Percentiles rank a stretch among this genome's conserved stretches.
phyloP scores from a whole-genome alignment of 2,329 filamentous ascomycete species.

The Phyllosticta citribraziliensis region DNA sequence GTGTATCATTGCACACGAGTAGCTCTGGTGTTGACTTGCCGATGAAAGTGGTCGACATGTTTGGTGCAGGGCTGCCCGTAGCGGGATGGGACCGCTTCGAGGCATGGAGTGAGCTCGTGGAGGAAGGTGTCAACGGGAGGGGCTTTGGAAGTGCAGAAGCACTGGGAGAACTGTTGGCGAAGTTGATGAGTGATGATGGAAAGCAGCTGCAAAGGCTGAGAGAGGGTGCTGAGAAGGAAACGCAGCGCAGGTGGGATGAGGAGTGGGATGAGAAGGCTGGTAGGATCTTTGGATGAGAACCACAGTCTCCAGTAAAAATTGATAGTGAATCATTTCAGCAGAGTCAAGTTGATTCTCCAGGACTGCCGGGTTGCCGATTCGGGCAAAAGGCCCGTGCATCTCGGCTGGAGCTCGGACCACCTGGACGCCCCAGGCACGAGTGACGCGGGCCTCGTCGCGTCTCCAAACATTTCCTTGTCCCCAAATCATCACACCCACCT shows the following conservation, averaged over 20 bases:
- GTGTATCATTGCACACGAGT: constrained; percentile 84
- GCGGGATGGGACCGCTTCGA: constrained; percentile 77
- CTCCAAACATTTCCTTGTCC: neutral
- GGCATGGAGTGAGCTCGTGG: constrained; percentile 84
- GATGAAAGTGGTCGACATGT: constrained; percentile 99
- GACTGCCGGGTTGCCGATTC: neutral
- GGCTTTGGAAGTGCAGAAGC: constrained; percentile 68
- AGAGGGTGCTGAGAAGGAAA: constrained; percentile 62
- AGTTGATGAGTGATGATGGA: constrained; percentile 48
- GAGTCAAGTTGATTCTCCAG: too few relatives aligned
- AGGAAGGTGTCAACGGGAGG: constrained; percentile 73
- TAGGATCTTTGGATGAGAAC: constrained; percentile 43
- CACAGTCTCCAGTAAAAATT: neutral
- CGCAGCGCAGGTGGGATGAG: constrained; percentile 72
- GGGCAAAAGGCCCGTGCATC: neutral
- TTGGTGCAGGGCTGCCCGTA: constrained; percentile 85
- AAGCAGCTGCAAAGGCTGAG: constrained; percentile 52
- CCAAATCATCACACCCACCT: neutral
- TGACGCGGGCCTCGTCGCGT: neutral
- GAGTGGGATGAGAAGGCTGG: constrained; percentile 85
- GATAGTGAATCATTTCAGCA: too few relatives aligned
- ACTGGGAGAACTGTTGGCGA: constrained; percentile 51
- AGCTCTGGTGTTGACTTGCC: constrained; percentile 91
- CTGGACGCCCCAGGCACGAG: neutral
- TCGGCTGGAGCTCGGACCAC: neutral